These are phyloP conservation scores for Podospora australis DNA, from an alignment of 495 filamentous ascomycete species.

Conservation along the genomic window DNA sequence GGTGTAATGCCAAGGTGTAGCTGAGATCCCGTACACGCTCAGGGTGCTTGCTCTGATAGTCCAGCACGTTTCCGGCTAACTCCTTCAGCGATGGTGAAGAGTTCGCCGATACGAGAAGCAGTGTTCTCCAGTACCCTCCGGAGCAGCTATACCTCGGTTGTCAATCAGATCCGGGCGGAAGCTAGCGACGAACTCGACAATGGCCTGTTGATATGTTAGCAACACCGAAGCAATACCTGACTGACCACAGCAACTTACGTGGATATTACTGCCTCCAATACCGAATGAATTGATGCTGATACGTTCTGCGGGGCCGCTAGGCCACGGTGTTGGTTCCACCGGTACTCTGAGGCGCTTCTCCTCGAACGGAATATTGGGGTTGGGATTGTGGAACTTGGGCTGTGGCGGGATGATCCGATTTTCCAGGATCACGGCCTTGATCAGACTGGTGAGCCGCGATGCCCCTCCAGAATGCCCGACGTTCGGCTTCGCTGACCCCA, in stretches of 20 bases:
- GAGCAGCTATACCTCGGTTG: too few relatives aligned
- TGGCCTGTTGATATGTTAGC: background rate
- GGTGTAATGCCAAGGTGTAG: background rate
- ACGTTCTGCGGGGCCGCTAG: constrained; percentile 11
- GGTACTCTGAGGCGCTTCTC: constrained; percentile 19
- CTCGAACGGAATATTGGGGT: constrained; percentile 8
- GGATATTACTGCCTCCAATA: constrained; percentile 36
- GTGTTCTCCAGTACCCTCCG: too few relatives aligned
- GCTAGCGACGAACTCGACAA: background rate
- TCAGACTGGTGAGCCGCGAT: constrained; percentile 44
- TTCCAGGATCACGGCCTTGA: constrained; percentile 48
- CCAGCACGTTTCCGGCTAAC: background rate
- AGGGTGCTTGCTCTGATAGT: background rate
- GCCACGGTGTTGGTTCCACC: constrained; percentile 18
- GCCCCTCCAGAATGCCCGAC: constrained; percentile 42
- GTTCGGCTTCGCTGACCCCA: background rate
- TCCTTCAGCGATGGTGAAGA: background rate
- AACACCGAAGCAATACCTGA: background rate
- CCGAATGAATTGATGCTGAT: constrained; percentile 48
- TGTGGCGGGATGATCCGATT: constrained; percentile 37
- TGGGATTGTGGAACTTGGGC: constrained; percentile 24
- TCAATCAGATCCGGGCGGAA: background rate
- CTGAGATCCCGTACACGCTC: background rate
- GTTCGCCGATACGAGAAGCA: constrained; percentile 7
- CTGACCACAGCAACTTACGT: too few relatives aligned